Evolutionary conservation across 2,329 filamentous ascomycete genomes (phyloP).

Genomic region (Aureobasidium sp.): DNA sequence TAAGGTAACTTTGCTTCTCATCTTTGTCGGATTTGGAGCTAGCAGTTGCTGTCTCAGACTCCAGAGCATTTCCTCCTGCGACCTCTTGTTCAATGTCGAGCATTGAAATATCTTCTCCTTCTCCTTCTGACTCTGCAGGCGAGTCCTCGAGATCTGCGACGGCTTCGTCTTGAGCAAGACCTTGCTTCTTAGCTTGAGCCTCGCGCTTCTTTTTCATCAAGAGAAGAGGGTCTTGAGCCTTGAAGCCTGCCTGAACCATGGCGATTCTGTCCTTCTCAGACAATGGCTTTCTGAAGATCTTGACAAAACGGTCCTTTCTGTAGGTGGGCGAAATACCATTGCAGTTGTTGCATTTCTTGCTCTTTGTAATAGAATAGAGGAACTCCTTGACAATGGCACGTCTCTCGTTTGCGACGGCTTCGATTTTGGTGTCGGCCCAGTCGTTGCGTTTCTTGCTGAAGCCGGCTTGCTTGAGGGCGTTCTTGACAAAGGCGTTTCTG

Average conservation of each 20-base stretch:
- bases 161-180: conserved; percentile 56
- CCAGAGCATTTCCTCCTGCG: conserved; percentile 46
- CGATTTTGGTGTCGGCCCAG: conserved; percentile 61
- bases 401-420: conserved; percentile 71
- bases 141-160: conserved; percentile 58
- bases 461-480: conserved; percentile 57
- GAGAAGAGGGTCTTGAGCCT: conserved; percentile 62
- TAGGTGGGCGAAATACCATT: conserved; percentile 69
- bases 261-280: conserved; percentile 65
- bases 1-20: conserved; percentile 63
- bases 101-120: conserved; percentile 26
- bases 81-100: conserved; percentile 35
- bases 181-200: conserved; percentile 38
- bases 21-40: conserved; percentile 27
- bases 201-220: conserved; percentile 45
- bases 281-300: conserved; percentile 83
- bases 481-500: conserved; percentile 63
- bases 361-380: conserved; percentile 61
- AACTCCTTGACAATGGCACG: conserved; percentile 74
- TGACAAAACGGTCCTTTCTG: conserved; percentile 83
- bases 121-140: conserved; percentile 33
- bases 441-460: conserved; percentile 37
- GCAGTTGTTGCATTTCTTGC: conserved; percentile 63
- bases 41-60: conserved; percentile 35
- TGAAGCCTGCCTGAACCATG: conserved; percentile 65